Evolutionary conservation across 441 rosid genomes (phyloP).

Genomic region (Mallotus repandus): DNA sequence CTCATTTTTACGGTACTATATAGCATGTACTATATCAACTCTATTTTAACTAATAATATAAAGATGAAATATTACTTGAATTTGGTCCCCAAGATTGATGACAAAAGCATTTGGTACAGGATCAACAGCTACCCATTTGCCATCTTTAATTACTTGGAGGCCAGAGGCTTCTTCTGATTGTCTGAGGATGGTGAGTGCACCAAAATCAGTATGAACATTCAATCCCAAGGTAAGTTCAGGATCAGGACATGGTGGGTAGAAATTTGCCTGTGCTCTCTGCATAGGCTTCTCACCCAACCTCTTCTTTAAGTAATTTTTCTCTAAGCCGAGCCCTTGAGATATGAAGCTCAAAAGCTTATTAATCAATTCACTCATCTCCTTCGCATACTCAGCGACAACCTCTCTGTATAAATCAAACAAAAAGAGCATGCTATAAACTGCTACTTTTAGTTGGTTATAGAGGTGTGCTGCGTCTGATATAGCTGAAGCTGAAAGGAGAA

Average conservation of each 20-base stretch:
- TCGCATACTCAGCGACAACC: constrained; percentile 25
- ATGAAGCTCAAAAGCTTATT: constrained; percentile 7
- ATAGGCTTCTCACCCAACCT: constrained; percentile 14
- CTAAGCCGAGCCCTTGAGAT: constrained; percentile 39
- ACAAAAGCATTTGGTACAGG: constrained; percentile 32
- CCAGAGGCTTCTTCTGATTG: constrained; percentile 32
- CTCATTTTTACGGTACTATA: too few relatives aligned
- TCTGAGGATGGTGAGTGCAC: constrained; percentile 26
- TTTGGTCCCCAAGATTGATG: constrained; percentile 38
- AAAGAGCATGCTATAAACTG: too few relatives aligned
- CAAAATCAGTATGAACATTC: constrained; percentile 40
- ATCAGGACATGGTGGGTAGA: constrained; percentile 39
- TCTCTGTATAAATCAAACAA: constrained; percentile 22
- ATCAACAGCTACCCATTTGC: constrained; percentile 36
- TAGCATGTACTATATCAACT: not conserved
- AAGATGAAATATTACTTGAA: constrained; percentile 29
- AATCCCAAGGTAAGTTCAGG: constrained; percentile 38
- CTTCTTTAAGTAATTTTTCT: not conserved
- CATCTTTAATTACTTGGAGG: constrained; percentile 39
- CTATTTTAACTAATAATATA: too few relatives aligned
- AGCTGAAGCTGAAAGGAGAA: too few relatives aligned
- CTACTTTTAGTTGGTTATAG: too few relatives aligned
- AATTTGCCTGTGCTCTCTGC: constrained; percentile 39
- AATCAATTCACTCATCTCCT: too few relatives aligned
- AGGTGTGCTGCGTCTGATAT: too few relatives aligned